phyloP scores from a whole-genome alignment of 306 rosid genomes.

The Begonia masoniana region DNA sequence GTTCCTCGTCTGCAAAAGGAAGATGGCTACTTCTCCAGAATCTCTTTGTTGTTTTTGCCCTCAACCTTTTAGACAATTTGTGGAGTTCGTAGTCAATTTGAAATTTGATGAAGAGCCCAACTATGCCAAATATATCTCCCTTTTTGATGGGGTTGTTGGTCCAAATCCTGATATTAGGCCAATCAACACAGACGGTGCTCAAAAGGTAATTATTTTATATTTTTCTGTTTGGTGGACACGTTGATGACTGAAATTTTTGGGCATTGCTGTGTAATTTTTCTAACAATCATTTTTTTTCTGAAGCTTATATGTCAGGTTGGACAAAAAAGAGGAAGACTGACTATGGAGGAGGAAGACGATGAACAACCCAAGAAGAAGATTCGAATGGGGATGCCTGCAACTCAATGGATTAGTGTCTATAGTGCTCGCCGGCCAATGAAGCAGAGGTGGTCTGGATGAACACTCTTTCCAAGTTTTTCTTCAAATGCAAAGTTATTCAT shows the following conservation, averaged over 20 bases:
- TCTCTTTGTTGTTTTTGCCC: conserved; percentile 60
- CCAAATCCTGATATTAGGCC: conserved; percentile 81
- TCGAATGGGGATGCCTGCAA: conserved; percentile 76
- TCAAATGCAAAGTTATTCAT: too few relatives aligned
- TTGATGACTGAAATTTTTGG: neutral
- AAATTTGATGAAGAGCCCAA: conserved; percentile 88
- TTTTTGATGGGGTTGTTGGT: conserved; percentile 72
- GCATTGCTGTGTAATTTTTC: conserved; percentile 5
- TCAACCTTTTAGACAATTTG: conserved; percentile 67
- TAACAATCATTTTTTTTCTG: conserved; percentile 14
- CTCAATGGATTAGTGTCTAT: conserved; percentile 82
- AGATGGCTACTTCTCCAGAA: conserved; percentile 81
- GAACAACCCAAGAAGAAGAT: conserved; percentile 78
- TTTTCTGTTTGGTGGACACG: neutral
- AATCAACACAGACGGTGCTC: conserved; percentile 81
- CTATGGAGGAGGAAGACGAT: conserved; percentile 70
- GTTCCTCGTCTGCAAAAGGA: conserved; percentile 71
- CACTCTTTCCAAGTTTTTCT: neutral
- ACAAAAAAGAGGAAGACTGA: conserved; percentile 68
- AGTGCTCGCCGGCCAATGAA: conserved; percentile 79
- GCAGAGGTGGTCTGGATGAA: conserved; percentile 41
- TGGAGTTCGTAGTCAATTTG: conserved; percentile 63
- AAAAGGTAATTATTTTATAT: conserved; percentile 29
- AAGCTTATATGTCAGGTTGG: conserved; percentile 72
- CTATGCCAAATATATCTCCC: conserved; percentile 74